These are phyloP conservation scores for Naegleria lovaniensis DNA, from an alignment of 208 protist genomes.

Conservation along the genomic window DNA sequence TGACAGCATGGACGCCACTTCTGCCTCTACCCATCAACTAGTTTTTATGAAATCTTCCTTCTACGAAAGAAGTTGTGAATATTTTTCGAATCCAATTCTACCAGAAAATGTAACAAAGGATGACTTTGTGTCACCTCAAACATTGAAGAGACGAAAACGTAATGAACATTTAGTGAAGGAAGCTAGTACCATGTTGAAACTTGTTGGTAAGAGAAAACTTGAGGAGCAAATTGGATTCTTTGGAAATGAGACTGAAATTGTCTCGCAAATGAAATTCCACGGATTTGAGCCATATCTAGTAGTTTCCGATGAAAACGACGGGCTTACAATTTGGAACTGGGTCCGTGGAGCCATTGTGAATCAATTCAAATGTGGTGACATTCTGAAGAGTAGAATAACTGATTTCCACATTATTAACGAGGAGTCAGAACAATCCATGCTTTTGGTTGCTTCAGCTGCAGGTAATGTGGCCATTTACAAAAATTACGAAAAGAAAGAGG, in stretches of 20 bases:
- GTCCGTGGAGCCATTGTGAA: background rate
- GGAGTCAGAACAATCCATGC: background rate
- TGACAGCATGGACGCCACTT: background rate
- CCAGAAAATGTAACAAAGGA: background rate
- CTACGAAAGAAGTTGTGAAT: slow-evolving; percentile 18
- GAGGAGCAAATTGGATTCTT: slow-evolving; percentile 32
- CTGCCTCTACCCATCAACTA: background rate
- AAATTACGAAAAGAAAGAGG: background rate
- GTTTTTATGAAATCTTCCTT: background rate
- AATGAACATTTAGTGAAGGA: background rate
- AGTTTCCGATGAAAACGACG: slow-evolving; percentile 20
- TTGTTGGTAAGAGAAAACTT: background rate
- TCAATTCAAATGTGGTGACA: background rate
- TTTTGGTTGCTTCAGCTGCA: background rate
- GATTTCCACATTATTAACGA: slow-evolving; percentile 29
- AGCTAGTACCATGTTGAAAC: background rate
- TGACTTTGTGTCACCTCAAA: background rate
- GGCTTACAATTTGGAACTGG: slow-evolving; percentile 27
- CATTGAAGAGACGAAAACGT: background rate
- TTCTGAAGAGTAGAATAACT: slow-evolving; percentile 10
- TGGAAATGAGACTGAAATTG: slow-evolving; percentile 20
- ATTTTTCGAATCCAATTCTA: slow-evolving; percentile 3
- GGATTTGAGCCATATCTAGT: slow-evolving; percentile 18
- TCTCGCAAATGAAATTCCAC: slow-evolving; percentile 21
- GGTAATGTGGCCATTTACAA: slow-evolving; percentile 20